Conservation (phyloP, 257 asterid genomes). For the Solanum tarijense region DNA sequence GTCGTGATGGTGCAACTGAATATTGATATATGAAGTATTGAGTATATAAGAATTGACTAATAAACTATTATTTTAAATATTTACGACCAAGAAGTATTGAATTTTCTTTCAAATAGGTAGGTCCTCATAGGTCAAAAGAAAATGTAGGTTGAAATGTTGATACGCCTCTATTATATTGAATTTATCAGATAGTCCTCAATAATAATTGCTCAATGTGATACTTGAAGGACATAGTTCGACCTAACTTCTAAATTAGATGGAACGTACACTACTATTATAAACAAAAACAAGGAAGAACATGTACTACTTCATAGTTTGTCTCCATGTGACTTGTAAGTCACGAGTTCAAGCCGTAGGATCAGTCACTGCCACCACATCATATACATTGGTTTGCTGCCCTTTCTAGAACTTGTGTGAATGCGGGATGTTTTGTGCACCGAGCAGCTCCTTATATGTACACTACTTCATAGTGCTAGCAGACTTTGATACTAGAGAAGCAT, state of each 20-base stretch:
- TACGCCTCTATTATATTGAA: neutral
- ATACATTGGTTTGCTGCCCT: neutral
- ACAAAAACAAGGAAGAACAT: neutral
- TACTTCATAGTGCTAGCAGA: neutral
- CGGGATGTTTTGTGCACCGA: neutral
- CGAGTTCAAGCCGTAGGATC: neutral
- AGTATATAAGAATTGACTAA: neutral
- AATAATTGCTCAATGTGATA: too few relatives aligned
- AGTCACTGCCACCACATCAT: neutral
- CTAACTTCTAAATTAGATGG: too few relatives aligned
- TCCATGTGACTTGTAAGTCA: neutral
- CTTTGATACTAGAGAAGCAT: conserved; percentile 32
- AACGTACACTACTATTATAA: too few relatives aligned
- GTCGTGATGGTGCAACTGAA: neutral
- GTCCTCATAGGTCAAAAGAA: neutral
- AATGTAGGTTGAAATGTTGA: neutral
- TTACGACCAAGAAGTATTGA: neutral
- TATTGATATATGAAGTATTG: neutral
- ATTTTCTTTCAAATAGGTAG: neutral
- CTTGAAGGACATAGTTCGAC: too few relatives aligned
- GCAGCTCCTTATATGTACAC: too few relatives aligned
- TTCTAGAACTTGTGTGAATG: neutral
- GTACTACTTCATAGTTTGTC: neutral
- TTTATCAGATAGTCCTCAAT: too few relatives aligned
- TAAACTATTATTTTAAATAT: neutral